Conservation (phyloP, 2,329 filamentous ascomycete species). For the Claviceps pazoutovae region DNA sequence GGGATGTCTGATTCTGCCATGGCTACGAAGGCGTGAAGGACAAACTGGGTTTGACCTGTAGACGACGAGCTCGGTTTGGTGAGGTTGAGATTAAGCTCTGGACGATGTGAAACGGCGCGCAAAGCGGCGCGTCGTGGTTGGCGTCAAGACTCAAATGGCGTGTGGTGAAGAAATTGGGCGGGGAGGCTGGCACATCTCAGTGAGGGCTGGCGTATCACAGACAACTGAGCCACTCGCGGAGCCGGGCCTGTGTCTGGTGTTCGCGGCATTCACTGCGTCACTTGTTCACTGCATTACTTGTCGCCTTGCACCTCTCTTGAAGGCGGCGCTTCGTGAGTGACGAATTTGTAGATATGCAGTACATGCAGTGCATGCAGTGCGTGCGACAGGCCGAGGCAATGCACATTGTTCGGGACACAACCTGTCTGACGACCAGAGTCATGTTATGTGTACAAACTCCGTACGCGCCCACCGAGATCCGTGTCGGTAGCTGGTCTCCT, state of each 20-base stretch:
- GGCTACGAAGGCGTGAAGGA: background rate
- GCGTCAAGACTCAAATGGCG: background rate
- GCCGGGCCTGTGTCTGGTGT: too few species aligned
- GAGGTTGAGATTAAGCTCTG: background rate
- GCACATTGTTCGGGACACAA: background rate
- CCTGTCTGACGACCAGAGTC: background rate
- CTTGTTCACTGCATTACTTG: background rate
- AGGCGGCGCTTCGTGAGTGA: background rate
- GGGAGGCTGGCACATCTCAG: background rate
- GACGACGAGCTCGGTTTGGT: background rate
- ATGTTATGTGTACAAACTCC: too few species aligned
- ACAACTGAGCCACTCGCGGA: background rate
- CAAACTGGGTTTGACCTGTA: background rate
- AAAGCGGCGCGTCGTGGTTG: conserved; percentile 2
- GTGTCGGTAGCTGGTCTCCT: background rate
- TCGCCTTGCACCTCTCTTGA: background rate
- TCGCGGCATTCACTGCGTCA: too few species aligned
- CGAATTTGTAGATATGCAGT: background rate
- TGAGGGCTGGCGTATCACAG: background rate
- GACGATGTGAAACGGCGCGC: background rate
- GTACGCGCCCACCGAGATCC: too few species aligned
- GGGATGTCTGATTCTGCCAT: conserved; percentile 6
- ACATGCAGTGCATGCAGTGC: too few species aligned
- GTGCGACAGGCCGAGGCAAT: background rate
- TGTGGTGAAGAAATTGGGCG: background rate